Conservation (phyloP, 2,329 filamentous ascomycete species). For the Cordyceps sp. region DNA sequence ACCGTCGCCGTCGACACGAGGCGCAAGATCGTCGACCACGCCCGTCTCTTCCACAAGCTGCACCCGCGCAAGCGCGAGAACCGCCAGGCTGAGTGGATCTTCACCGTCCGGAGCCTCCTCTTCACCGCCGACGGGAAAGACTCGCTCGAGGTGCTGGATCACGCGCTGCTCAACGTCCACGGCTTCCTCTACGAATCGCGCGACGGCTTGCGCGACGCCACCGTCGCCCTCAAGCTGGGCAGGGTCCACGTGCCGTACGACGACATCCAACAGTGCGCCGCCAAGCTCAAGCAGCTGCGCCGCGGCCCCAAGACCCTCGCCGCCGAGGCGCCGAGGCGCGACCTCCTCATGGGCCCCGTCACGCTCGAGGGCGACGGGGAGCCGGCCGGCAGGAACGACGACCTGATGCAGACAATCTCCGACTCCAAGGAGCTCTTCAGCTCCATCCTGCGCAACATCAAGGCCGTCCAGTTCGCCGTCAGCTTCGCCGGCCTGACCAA, state of each 20-base stretch:
- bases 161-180: slow-evolving; percentile 76
- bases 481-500: slow-evolving; percentile 82
- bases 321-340: slow-evolving; percentile 5
- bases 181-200: slow-evolving; percentile 74
- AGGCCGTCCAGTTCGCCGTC: slow-evolving; percentile 90
- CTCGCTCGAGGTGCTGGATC: slow-evolving; percentile 75
- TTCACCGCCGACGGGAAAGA: slow-evolving; percentile 78
- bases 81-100: slow-evolving; percentile 79
- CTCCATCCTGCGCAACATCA: slow-evolving; percentile 80
- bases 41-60: slow-evolving; percentile 69
- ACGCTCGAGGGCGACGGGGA: neutral
- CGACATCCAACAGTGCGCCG: slow-evolving; percentile 51
- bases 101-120: slow-evolving; percentile 69
- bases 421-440: slow-evolving; percentile 87
- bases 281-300: slow-evolving; percentile 37
- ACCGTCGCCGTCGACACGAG: slow-evolving; percentile 82
- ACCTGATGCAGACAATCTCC: slow-evolving; percentile 64
- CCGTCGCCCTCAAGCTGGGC: slow-evolving; percentile 79
- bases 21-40: slow-evolving; percentile 78
- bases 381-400: neutral
- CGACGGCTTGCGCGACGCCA: slow-evolving; percentile 78
- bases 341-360: slow-evolving; percentile 15
- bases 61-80: slow-evolving; percentile 35
- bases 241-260: slow-evolving; percentile 83
- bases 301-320: too few species aligned